Conservation (phyloP, 306 rosid species). For the Styphnolobium japonicum region DNA sequence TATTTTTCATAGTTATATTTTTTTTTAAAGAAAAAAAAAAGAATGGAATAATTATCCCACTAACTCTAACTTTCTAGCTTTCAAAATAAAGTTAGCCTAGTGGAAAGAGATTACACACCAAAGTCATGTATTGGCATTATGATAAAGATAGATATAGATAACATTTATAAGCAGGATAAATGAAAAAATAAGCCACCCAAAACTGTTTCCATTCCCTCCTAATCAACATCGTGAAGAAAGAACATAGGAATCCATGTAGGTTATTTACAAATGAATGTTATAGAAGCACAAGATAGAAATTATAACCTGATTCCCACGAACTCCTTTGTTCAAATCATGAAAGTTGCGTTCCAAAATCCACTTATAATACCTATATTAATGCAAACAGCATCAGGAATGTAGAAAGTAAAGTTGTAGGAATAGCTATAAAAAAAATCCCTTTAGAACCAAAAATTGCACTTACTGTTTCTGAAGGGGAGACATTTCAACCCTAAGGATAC, state of each 20-base stretch:
- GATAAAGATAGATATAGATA: neutral
- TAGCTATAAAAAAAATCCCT: neutral
- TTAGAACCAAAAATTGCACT: constrained; percentile 29
- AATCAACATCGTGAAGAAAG: constrained; percentile 2
- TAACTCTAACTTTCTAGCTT: constrained; percentile 6
- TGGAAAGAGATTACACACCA: neutral
- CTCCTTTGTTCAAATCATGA: constrained; percentile 97
- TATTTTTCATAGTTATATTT: neutral
- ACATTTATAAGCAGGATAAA: neutral
- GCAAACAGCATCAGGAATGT: constrained; percentile 16
- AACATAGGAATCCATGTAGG: neutral
- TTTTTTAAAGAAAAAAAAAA: too few relatives aligned
- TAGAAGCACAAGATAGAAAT: constrained; percentile 8
- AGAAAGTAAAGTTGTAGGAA: constrained; percentile 22
- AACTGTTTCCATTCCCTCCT: neutral
- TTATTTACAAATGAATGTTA: neutral
- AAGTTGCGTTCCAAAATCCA: constrained; percentile 99
- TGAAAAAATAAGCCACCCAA: neutral
- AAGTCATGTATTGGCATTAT: neutral
- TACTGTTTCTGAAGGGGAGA: constrained; percentile 99
- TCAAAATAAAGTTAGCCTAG: neutral
- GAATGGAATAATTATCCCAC: neutral
- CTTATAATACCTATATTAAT: constrained; percentile 79
- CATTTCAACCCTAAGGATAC: constrained; percentile 97
- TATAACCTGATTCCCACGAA: constrained; percentile 99